phyloP scores from a whole-genome alignment of 2,329 filamentous ascomycete genomes.

The Bretziella fagacearum region DNA sequence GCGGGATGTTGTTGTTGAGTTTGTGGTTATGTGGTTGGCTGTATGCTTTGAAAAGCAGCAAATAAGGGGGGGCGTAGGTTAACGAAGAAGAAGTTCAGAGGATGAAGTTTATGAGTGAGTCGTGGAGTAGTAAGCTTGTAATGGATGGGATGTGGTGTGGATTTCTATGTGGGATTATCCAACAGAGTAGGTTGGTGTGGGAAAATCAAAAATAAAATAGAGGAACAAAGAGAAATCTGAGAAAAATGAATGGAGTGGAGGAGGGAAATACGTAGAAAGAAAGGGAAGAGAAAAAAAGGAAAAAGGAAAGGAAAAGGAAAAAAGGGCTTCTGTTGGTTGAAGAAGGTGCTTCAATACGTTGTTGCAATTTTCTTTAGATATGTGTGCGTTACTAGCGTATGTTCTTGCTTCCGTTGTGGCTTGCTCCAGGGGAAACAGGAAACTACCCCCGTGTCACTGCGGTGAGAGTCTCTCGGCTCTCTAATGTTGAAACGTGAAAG shows the following conservation, averaged over 20 bases:
- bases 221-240: background rate
- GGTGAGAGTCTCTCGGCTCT: background rate
- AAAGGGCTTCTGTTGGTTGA: too few relatives aligned
- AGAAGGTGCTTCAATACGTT: too few relatives aligned
- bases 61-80: background rate
- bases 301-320: too few relatives aligned
- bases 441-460: background rate
- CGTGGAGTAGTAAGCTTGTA: too few relatives aligned
- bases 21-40: too few relatives aligned
- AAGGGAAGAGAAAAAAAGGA: too few relatives aligned
- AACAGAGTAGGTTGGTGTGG: background rate
- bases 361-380: too few relatives aligned
- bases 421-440: constrained; percentile 2
- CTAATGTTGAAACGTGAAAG: background rate
- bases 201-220: background rate
- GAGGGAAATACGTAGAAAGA: too few relatives aligned
- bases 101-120: too few relatives aligned
- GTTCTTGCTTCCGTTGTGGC: constrained; percentile 1
- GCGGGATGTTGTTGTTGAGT: too few relatives aligned
- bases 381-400: too few relatives aligned
- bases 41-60: too few relatives aligned
- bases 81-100: background rate
- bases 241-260: background rate
- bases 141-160: background rate
- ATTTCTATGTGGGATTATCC: background rate